Conservation (phyloP, 768 basidiomycete species). For the Filobasidium wieringae region DNA sequence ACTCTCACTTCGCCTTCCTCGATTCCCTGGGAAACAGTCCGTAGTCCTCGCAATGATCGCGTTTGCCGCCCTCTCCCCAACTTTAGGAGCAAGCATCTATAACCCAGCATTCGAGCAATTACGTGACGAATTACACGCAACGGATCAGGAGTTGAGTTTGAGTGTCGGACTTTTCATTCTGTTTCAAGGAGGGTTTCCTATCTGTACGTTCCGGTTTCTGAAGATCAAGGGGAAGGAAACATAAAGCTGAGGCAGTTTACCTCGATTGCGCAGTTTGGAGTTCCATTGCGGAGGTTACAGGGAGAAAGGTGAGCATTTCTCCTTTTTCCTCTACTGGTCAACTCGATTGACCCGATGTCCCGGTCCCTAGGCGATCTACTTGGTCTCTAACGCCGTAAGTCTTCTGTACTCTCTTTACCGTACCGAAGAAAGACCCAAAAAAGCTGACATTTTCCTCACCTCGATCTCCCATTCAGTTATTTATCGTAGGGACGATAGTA, state of each 20-base stretch:
- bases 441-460: background rate
- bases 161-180: constrained; percentile 38
- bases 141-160: constrained; percentile 33
- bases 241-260: background rate
- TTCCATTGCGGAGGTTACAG: constrained; percentile 17
- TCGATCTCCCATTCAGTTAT: constrained; percentile 20
- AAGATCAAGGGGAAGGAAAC: background rate
- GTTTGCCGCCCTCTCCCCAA: constrained; percentile 27
- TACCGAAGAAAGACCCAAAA: background rate
- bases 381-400: constrained; percentile 34
- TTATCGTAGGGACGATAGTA: constrained; percentile 31
- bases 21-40: constrained; percentile 11
- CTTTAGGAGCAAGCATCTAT: constrained; percentile 36
- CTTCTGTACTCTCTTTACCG: background rate
- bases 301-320: constrained; percentile 23
- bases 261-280: constrained; percentile 14
- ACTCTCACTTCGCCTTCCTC: background rate
- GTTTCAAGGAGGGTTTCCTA: constrained; percentile 17
- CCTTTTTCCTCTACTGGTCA: background rate
- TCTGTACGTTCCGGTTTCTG: constrained; percentile 1
- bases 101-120: constrained; percentile 40
- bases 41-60: constrained; percentile 20
- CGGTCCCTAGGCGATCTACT: constrained; percentile 21
- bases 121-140: constrained; percentile 28
- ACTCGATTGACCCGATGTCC: background rate